Percentiles rank a stretch among this genome's conserved stretches.
Evolutionary conservation across 2,329 filamentous ascomycete genomes (phyloP).

Genomic region (Aspergillus transmontanensis): DNA sequence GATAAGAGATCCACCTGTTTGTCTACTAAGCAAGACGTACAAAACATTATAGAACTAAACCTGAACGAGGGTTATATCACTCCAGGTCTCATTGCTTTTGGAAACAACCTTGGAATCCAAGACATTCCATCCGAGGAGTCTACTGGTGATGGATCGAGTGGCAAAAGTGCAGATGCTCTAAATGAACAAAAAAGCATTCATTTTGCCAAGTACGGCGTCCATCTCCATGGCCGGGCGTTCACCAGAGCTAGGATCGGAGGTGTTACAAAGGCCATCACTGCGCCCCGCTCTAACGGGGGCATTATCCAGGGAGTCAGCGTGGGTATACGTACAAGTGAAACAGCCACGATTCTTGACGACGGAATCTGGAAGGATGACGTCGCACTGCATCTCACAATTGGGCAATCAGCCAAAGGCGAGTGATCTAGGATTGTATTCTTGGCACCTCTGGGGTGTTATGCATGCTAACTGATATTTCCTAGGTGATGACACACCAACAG

Average conservation of each 20-base stretch:
- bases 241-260: conserved; percentile 57
- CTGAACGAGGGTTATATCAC: conserved; percentile 6
- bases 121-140: conserved; percentile 60
- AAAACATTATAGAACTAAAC: background rate
- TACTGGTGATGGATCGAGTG: conserved; percentile 47
- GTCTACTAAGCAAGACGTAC: background rate
- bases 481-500: background rate
- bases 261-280: conserved; percentile 60
- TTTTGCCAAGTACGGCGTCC: conserved; percentile 50
- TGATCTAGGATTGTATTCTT: no score
- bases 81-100: conserved; percentile 6
- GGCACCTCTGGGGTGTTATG: background rate
- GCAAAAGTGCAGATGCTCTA: conserved; percentile 56
- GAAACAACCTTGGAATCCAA: conserved; percentile 44
- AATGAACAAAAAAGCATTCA: conserved; percentile 17
- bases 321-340: conserved; percentile 47
- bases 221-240: conserved; percentile 58
- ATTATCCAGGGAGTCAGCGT: conserved; percentile 61
- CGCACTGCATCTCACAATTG: conserved; percentile 5
- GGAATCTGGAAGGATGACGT: conserved; percentile 4
- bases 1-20: background rate
- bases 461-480: background rate
- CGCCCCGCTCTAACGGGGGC: conserved; percentile 51
- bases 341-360: background rate
- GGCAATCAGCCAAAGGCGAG: conserved; percentile 3